Conservation (phyloP, 2,329 filamentous ascomycete species). For the Rhynchosporium graminicola region DNA sequence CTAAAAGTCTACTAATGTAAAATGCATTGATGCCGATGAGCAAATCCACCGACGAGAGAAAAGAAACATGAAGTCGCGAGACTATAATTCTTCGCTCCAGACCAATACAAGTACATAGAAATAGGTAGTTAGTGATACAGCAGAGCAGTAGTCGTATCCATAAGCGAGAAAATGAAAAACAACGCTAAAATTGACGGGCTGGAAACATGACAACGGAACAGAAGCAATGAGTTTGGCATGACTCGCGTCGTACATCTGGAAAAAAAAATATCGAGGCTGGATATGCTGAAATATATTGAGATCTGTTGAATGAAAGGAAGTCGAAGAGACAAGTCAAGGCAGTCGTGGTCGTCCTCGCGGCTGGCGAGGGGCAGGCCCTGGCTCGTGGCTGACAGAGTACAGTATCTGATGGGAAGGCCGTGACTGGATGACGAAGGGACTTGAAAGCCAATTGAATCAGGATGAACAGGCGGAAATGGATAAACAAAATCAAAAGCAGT, state of each 20-base stretch:
- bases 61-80: constrained; percentile 5
- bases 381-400: constrained; percentile 11
- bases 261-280: not conserved
- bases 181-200: not conserved
- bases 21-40: constrained; percentile 1
- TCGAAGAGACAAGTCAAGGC: not conserved
- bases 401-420: not conserved
- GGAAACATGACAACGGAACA: too few relatives aligned
- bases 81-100: not conserved
- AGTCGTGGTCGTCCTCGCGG: constrained; percentile 4
- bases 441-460: not conserved
- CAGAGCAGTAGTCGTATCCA: too few relatives aligned
- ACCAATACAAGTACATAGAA: not conserved
- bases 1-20: not conserved
- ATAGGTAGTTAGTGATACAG: not conserved
- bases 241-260: constrained; percentile 8
- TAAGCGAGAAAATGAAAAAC: constrained; percentile 11
- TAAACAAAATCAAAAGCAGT: not conserved
- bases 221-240: not conserved
- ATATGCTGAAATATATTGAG: not conserved
- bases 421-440: constrained; percentile 5
- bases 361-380: not conserved
- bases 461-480: not conserved
- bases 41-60: not conserved
- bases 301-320: constrained; percentile 1